Conservation (phyloP, 2,329 filamentous ascomycete genomes). For the Pseudogymnoascus sp. region DNA sequence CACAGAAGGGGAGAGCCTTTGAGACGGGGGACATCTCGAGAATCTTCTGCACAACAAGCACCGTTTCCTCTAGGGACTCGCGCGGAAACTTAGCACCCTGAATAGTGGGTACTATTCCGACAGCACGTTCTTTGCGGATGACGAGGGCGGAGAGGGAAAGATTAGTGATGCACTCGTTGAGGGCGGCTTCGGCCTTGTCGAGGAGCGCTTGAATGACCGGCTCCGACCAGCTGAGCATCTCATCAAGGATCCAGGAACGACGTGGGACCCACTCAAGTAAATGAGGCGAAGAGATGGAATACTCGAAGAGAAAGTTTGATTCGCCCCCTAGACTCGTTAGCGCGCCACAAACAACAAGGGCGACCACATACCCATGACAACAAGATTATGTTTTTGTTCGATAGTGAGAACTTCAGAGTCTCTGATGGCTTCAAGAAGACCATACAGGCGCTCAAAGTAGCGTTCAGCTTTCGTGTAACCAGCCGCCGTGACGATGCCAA, state of each 20-base stretch:
- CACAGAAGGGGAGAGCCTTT: slow-evolving; percentile 74
- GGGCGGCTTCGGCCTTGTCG: slow-evolving; percentile 77
- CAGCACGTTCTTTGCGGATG: slow-evolving; percentile 81
- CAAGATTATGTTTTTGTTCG: slow-evolving; percentile 66
- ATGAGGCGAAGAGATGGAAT: slow-evolving; percentile 55
- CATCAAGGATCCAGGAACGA: slow-evolving; percentile 65
- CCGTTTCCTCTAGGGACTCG: slow-evolving; percentile 91
- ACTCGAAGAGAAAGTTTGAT: slow-evolving; percentile 90
- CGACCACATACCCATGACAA: slow-evolving; percentile 61
- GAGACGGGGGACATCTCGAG: slow-evolving; percentile 73
- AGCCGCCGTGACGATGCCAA: slow-evolving; percentile 94
- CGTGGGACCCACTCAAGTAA: slow-evolving; percentile 62
- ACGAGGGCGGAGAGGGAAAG: slow-evolving; percentile 74
- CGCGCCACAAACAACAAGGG: slow-evolving; percentile 6
- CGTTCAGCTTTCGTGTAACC: slow-evolving; percentile 83
- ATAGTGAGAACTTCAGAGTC: slow-evolving; percentile 51
- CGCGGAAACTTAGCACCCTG: slow-evolving; percentile 64
- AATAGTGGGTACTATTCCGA: slow-evolving; percentile 65
- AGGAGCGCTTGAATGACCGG: slow-evolving; percentile 72
- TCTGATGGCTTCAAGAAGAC: slow-evolving; percentile 74
- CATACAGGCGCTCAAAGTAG: slow-evolving; percentile 82
- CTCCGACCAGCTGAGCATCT: slow-evolving; percentile 73
- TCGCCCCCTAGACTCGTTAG: slow-evolving; percentile 55
- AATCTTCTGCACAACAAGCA: slow-evolving; percentile 87
- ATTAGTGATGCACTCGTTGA: slow-evolving; percentile 72